Evolutionary conservation across 768 basidiomycete genomes (phyloP), one percentile per base, ranked within the genome.

Genomic region (Boletus fagicola): DNA sequence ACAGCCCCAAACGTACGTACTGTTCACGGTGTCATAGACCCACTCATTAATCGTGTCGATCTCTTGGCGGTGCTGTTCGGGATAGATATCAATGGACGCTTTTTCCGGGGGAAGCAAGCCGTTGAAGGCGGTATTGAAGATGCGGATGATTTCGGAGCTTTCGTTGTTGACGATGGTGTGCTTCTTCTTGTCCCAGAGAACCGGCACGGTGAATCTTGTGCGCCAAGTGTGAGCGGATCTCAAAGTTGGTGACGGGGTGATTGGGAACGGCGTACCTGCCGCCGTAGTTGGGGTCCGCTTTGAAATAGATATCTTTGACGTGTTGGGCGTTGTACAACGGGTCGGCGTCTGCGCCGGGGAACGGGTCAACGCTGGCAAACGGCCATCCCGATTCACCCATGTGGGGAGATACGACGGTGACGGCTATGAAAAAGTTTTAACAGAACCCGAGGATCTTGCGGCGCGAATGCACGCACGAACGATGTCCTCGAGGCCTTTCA

Each of bases 161-260:
- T 99, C 96, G 70, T 98, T 98, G 77, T 94, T 98, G 56, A 99
- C 97, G 62, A 98, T 89, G 40, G 88, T 89, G 45, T 87, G 75
- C 43, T 69, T 76, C 72, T 95, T 91, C 77, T 86, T 95, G 75
- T 98, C 97, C 92, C 93, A 99, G 6, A 99, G 78, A 35, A 93
- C 74, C 6, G 94, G 94, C 10, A 94, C 91, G 2, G 93, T 94
- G 77, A 92, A 93, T 39, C 89, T 84, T 1, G 35, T 5, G 22
- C 42, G 13, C 2, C 8, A 5, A 5, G 5, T 1, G 26, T 36
- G 33, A 31, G 49, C 9, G 18, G 26, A 22, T 2, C 0, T 6
- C n/a, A n/a, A n/a, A n/a, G n/a, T 15, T 5, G 7, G 33, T 15
- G 9, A 30, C 5, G 3, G 16, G 43, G 16, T 3, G 22, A 46